These are phyloP conservation scores for Rhizopus stolonifer DNA, from an alignment of 371 early-diverging fungal genomes.

Conservation along the genomic window DNA sequence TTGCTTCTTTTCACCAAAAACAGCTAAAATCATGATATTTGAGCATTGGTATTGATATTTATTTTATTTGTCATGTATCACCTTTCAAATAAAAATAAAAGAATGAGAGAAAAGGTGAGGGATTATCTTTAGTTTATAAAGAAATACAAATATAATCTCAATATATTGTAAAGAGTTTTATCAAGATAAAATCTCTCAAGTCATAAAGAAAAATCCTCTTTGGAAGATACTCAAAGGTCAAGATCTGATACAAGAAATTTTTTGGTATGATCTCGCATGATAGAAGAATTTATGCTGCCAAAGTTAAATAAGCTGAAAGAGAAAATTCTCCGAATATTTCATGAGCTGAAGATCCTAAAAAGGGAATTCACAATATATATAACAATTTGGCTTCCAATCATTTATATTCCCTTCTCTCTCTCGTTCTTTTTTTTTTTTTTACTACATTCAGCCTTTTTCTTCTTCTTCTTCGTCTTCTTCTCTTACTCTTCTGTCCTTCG, in stretches of 20 bases:
- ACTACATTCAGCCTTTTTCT: neutral
- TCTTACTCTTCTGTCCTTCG: neutral
- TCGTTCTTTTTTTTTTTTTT: neutral
- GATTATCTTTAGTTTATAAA: too few species aligned
- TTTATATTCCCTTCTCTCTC: neutral
- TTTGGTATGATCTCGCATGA: neutral
- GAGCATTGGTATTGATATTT: neutral
- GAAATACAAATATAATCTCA: too few species aligned
- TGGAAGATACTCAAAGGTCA: too few species aligned
- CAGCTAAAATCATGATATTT: neutral
- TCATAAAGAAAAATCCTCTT: too few species aligned
- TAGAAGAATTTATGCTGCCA: neutral
- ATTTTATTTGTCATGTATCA: too few species aligned
- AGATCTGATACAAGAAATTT: too few species aligned
- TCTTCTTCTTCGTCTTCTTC: neutral
- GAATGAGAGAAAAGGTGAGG: too few species aligned
- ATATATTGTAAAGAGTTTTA: too few species aligned
- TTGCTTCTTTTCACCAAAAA: conserved; percentile 1
- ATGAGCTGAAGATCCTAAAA: neutral
- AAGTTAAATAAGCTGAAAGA: neutral
- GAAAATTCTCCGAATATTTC: neutral
- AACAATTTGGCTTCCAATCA: conserved; percentile 1
- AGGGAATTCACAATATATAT: neutral
- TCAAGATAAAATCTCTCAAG: too few species aligned
- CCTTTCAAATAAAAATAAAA: too few species aligned